Base-by-base conservation (phyloP, 2,329 filamentous ascomycete genomes). In the Alternaria postmessia region DNA sequence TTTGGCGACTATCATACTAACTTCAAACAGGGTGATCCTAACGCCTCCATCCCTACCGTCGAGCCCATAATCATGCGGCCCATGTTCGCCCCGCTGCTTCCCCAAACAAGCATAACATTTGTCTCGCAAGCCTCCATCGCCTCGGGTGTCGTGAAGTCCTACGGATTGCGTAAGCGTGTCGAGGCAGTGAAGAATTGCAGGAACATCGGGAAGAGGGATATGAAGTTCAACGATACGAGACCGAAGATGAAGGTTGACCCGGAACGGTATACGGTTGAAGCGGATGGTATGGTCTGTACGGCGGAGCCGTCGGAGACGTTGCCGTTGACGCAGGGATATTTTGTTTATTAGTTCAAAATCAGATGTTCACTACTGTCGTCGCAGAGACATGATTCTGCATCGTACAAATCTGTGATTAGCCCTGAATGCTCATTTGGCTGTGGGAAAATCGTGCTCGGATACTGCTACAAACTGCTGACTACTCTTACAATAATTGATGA, bases 211-310 rank as follows among this genome's bases (percentile, higher is more conserved):
- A 97, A 97, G 85, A 84, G 80, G 70, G 91, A 97, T 79, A 97
- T 97, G 93, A 93, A 92, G 74, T 94, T 88, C 79, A 97, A 97
- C 78, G 88, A 93, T 73, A 80, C 80, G 55, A 93, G 88, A 87
- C 94, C 94, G 14, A 88, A 85, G 81, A 97, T 98, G 92, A 88
- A 84, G 71, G 94, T 98, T 61, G 94, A 98, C 78, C 91, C 94
- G 5, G 94, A 98, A 84, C 89, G 87, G 72, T 98, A 97, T 81
- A 83, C 84, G 16, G 94, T 97, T 26, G 89, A 94, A 81, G 94
- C 94, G 2, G 93, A 97, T 79, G 93, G 92, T 0, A 79, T 86
- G 77, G 81, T 89, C 36, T 94, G 91, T 74, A 85, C 82, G 42
- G 92, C 92, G 0, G 91, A 90, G 78, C 91, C 93, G 4, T 87